A percentile compares a stretch with the other conserved stretches of the same genome.
These are phyloP conservation scores for Nigrograna mackinnonii DNA, from an alignment of 2,329 filamentous ascomycete species.

Conservation along the genomic window DNA sequence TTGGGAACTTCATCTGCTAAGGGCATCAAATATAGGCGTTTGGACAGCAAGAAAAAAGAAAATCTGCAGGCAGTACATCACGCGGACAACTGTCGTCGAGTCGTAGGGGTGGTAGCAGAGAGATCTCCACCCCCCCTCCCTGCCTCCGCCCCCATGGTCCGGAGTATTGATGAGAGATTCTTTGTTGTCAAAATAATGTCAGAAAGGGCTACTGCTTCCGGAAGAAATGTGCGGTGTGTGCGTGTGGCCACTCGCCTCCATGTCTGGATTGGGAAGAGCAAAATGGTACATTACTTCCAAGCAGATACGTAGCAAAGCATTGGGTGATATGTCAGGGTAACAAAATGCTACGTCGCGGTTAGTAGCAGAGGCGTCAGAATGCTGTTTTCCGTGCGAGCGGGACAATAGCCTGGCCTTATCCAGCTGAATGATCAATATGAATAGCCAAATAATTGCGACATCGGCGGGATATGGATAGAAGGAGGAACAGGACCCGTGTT, in stretches of 20 bases:
- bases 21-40: too few species aligned
- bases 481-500: slow-evolving; percentile 25
- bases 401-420: slow-evolving; percentile 32
- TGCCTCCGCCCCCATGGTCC: slow-evolving; percentile 10
- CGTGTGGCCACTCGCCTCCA: too few species aligned
- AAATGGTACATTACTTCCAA: too few species aligned
- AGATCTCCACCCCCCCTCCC: slow-evolving; percentile 10
- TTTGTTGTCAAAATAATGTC: slow-evolving; percentile 21
- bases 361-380: too few species aligned
- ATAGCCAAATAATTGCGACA: slow-evolving; percentile 30
- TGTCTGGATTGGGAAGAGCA: too few species aligned
- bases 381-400: too few species aligned
- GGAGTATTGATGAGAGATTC: slow-evolving; percentile 14
- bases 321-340: too few species aligned
- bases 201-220: too few species aligned
- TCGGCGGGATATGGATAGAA: slow-evolving; percentile 28
- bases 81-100: slow-evolving; percentile 12
- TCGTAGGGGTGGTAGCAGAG: slow-evolving; percentile 5
- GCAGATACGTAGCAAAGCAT: too few species aligned
- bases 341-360: too few species aligned
- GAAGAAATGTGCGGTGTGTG: too few species aligned
- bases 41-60: slow-evolving; percentile 4
- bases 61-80: slow-evolving; percentile 12
- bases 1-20: too few species aligned
- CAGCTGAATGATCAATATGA: slow-evolving; percentile 16